Base-by-base conservation (phyloP, 1,139 yeast genomes). In the Pichia norvegensis region DNA sequence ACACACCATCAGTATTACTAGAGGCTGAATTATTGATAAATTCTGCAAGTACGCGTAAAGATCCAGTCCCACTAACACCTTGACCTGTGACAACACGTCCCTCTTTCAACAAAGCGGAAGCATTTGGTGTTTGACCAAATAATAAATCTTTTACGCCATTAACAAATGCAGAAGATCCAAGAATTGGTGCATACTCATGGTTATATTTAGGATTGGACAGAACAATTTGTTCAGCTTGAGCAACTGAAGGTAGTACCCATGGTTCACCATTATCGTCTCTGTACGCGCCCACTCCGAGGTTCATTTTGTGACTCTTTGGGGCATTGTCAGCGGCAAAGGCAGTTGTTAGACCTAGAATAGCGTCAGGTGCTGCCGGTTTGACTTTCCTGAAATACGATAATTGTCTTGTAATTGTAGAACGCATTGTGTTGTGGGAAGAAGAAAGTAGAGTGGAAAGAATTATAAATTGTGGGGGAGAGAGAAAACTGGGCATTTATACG, bases 241-340 rank as follows among this genome's bases (percentile, higher is more conserved):
- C 75, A 14, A 90, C 95, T 5, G 92, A 81, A 4, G 95, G 95
- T 45, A 90, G 74, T 38, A 90, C 81, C 81, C 94, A 85, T 23
- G 97, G 96, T 63, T 80, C 75, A 39, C 97, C 97, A 44, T 66
- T 57, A 56, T 79, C 75, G 63, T 87, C 95, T 64, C 96, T 78
- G 67, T 90, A 90, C 35, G 97, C 96, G 45, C 97, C 97, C 46
- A 90, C 90, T 21, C 95, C 92, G 57, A 87, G 71, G 60, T 87
- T 92, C 54, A 90, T 87, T 70, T 90, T 92, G 50, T 76, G 72
- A 16, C 20, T 25, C 13, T 19, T 29, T 6, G 75, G 61, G 53
- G 81, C 71, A 5, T 69, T 33, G 60, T 82, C 90, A 17, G 68
- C 65, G 50, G 65, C 69, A 66, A 68, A 82, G 49, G 79, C 74